Evolutionary conservation across 371 early-diverging fungal genomes (phyloP).

Genomic region (Mortierella sp.): DNA sequence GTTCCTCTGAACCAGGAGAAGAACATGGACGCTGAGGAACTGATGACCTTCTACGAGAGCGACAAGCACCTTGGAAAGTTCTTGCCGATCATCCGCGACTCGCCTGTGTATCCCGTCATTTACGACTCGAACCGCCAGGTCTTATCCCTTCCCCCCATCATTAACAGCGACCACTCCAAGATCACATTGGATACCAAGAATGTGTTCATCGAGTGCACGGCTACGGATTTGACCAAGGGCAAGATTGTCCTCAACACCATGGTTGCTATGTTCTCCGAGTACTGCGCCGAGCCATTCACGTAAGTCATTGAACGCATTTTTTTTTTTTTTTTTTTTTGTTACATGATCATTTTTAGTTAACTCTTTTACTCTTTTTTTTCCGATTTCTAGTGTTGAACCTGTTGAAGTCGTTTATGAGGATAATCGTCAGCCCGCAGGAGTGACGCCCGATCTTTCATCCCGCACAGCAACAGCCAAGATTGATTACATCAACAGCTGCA

Average conservation of each 20-base stretch:
- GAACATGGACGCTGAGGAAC: conserved; percentile 86
- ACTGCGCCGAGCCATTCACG: conserved; percentile 92
- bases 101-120: conserved; percentile 94
- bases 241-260: conserved; percentile 93
- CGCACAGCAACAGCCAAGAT: conserved; percentile 79
- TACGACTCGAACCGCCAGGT: conserved; percentile 89
- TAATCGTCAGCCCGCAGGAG: conserved; percentile 63
- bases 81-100: conserved; percentile 92
- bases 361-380: conserved; percentile 3
- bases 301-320: conserved; percentile 56
- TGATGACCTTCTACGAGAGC: conserved; percentile 92
- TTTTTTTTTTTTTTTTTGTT: not conserved
- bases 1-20: conserved; percentile 94
- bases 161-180: conserved; percentile 99
- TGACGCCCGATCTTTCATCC: conserved; percentile 81
- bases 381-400: conserved; percentile 82
- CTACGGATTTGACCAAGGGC: conserved; percentile 97
- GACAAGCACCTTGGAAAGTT: conserved; percentile 92
- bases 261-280: conserved; percentile 94
- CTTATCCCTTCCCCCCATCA: conserved; percentile 99
- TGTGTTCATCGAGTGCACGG: conserved; percentile 99
- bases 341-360: too few relatives aligned
- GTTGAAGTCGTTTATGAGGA: conserved; percentile 92
- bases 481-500: conserved; percentile 89
- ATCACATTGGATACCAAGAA: conserved; percentile 97